These are phyloP conservation scores for Rubroboletus satanas DNA, from an alignment of 768 basidiomycete genomes.

Conservation along the genomic window DNA sequence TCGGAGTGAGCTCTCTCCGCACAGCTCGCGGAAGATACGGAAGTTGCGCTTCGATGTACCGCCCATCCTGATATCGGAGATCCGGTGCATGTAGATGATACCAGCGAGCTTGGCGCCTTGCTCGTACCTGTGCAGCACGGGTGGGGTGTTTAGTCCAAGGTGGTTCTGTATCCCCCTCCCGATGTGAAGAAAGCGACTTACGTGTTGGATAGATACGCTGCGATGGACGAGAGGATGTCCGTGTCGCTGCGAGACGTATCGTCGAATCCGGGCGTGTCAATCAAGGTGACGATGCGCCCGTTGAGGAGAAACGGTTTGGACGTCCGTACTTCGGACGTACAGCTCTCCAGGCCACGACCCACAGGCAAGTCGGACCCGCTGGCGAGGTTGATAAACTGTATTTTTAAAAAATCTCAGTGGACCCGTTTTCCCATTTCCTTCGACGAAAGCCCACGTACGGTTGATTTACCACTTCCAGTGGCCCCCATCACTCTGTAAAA, in stretches of 20 bases:
- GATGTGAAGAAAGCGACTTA: conserved; percentile 7
- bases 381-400: conserved; percentile 51
- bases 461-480: conserved; percentile 37
- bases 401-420: not conserved
- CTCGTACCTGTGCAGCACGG: conserved; percentile 24
- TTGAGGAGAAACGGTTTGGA: conserved; percentile 44
- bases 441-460: conserved; percentile 16
- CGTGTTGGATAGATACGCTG: conserved; percentile 36
- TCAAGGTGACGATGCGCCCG: conserved; percentile 42
- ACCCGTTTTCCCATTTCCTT: not conserved
- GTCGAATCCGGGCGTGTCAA: conserved; percentile 64
- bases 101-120: conserved; percentile 43
- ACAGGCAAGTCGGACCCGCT: conserved; percentile 48
- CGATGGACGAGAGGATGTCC: conserved; percentile 49
- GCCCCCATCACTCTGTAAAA: conserved; percentile 32
- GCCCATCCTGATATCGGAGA: conserved; percentile 48
- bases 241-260: conserved; percentile 48
- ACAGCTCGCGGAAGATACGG: conserved; percentile 49
- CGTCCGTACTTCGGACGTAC: conserved; percentile 44
- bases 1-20: conserved; percentile 47
- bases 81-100: conserved; percentile 55
- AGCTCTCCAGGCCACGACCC: conserved; percentile 46
- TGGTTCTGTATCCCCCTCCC: not conserved
- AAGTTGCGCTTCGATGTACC: conserved; percentile 51
- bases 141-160: not conserved